Base-by-base conservation (phyloP, 1,139 yeast genomes). In the Meyerozyma carpophila region DNA sequence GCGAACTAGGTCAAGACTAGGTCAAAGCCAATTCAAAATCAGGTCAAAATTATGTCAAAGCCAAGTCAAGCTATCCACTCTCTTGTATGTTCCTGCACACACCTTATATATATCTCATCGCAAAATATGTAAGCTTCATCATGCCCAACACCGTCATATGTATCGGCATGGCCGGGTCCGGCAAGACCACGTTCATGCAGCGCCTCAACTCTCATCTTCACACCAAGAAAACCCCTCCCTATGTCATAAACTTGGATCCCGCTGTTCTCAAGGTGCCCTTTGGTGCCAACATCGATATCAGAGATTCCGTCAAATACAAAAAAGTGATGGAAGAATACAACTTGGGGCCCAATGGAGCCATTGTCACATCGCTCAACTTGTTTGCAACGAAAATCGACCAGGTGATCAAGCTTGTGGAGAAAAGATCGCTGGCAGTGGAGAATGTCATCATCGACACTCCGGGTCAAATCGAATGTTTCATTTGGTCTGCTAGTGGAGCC, bases 181-280 rank as follows among this genome's bases (percentile, higher is more conserved):
- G 99, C 56, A 94, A 94, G 66, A 93, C 99, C 68, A 94, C 98
- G 3, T 93, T 94, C 62, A 84, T 94, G 90, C 99, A 94, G 63
- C 72, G 98, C 49, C 70, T 94, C 47, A 93, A 91, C 65, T 81
- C 97, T 1, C 95, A 93, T 61, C 70, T 93, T 37, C 96, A 91
- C 57, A 50, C 86, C 37, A 74, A 82, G 51, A 71, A 77, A 45
- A 77, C 84, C 8, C 87, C 90, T 8, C 93, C 94, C 10, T 94
- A 94, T 64, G 95, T 93, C 32, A 80, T 94, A 49, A 94, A 94
- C 60, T 72, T 94, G 42, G 99, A 94, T 66, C 99, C 99, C 0
- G 98, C 98, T 0, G 98, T 93, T 21, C 68, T 87, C 50, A 88
- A 84, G 52, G 84, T 90, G 10, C 98, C 98, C 10, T 94, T 83